phyloP scores from a whole-genome alignment of 495 filamentous ascomycete genomes.

The Aspergillus sparsus region DNA sequence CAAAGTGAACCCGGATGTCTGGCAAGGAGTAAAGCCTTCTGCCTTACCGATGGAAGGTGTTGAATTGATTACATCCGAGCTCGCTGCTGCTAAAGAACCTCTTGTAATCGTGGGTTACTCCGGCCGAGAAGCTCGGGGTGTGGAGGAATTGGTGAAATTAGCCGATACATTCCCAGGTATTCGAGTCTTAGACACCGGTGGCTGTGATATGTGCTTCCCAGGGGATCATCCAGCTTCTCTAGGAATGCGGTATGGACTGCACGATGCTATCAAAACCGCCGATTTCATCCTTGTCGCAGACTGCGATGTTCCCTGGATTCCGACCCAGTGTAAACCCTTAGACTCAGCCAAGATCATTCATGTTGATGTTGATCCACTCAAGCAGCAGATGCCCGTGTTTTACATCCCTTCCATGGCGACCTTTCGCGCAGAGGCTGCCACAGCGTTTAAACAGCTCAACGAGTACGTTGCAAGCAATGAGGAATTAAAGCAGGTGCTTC shows the following conservation, averaged over 20 bases:
- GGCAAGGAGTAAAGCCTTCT: constrained; percentile 75
- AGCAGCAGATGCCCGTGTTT: constrained; percentile 82
- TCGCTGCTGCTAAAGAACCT: constrained; percentile 73
- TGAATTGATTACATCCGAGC: constrained; percentile 65
- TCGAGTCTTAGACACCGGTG: constrained; percentile 84
- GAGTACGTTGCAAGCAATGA: constrained; percentile 52
- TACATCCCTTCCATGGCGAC: constrained; percentile 74
- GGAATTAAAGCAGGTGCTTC: constrained; percentile 47
- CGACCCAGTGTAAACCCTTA: constrained; percentile 58
- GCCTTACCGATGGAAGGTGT: constrained; percentile 68
- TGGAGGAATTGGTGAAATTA: constrained; percentile 71
- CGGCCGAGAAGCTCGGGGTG: constrained; percentile 71
- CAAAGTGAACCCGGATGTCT: constrained; percentile 66
- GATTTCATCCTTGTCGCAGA: constrained; percentile 86
- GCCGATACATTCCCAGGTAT: constrained; percentile 77
- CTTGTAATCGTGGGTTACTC: constrained; percentile 81
- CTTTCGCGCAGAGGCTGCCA: constrained; percentile 74
- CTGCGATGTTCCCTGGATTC: constrained; percentile 80
- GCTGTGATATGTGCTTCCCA: constrained; percentile 95
- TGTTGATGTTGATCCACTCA: constrained; percentile 83
- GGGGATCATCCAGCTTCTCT: constrained; percentile 73
- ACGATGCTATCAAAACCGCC: constrained; percentile 71
- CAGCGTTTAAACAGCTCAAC: constrained; percentile 71
- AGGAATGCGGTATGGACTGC: constrained; percentile 74
- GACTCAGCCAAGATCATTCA: constrained; percentile 69